These are phyloP conservation scores for Nemania diffusa DNA, from an alignment of 2,329 filamentous ascomycete genomes.

Conservation along the genomic window DNA sequence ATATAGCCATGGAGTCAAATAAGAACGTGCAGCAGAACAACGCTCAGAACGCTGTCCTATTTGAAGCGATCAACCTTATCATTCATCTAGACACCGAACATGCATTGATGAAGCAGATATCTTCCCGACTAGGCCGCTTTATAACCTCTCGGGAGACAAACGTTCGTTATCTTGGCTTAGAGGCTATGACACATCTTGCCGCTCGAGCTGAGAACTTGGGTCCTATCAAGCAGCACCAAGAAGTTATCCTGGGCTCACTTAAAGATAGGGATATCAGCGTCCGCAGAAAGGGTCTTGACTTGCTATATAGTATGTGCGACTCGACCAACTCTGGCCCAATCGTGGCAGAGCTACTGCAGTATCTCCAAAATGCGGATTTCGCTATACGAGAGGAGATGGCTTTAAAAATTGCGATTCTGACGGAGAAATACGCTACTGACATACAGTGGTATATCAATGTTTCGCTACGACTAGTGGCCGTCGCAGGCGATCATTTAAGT, in stretches of 20 bases:
- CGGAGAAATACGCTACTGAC: constrained; percentile 97
- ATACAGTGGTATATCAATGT: constrained; percentile 99
- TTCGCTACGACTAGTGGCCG: constrained; percentile 89
- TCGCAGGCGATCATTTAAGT: constrained; percentile 98
- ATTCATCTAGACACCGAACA: constrained; percentile 97
- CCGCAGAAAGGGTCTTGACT: constrained; percentile 90
- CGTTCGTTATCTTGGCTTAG: constrained; percentile 92
- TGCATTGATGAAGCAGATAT: constrained; percentile 95
- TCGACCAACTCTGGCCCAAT: constrained; percentile 92
- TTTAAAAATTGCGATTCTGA: constrained; percentile 96
- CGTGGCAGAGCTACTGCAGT: constrained; percentile 91
- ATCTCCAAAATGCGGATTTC: constrained; percentile 96
- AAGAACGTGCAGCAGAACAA: constrained; percentile 99
- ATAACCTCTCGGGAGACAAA: constrained; percentile 98
- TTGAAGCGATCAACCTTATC: constrained; percentile 98
- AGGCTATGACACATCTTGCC: constrained; percentile 98
- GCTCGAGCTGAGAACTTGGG: constrained; percentile 93
- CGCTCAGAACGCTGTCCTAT: constrained; percentile 95
- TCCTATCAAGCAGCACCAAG: constrained; percentile 97
- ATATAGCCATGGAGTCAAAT: constrained; percentile 89
- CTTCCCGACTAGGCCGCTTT: constrained; percentile 88
- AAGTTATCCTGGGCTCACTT: constrained; percentile 92
- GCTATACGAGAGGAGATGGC: constrained; percentile 99
- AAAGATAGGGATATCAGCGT: constrained; percentile 98
- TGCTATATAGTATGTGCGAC: constrained; percentile 99